Base-by-base conservation (phyloP, 2,329 filamentous ascomycete species). In the Cryphonectria naterciae region DNA sequence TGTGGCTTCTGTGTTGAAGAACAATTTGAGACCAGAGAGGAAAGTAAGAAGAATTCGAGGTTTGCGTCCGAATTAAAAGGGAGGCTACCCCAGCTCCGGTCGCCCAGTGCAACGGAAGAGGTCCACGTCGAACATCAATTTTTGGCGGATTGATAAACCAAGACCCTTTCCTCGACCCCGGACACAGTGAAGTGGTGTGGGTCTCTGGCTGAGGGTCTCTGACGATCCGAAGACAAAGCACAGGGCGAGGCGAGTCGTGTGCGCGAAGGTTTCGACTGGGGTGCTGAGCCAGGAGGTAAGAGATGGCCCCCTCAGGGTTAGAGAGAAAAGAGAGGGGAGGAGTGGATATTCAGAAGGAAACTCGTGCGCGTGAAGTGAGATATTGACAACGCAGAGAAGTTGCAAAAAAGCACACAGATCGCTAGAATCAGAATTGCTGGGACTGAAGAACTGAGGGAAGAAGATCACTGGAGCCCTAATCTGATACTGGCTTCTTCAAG, bases 31-130 rank as follows among this genome's bases (percentile, higher is more conserved):
- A 13, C 58, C 41, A 52, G 62, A 54, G 58, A 41, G 60, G 22
- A 52, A 15, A 32, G 32, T 64, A 25, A 32, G 35, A 25, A 32
- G 35, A 70, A 56, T 63, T 70, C 61, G 61, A 43, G n/a, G 41
- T 43, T 11, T 46, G 63, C 28, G 63, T 49, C 35, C 25, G 41
- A 35, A 52, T 11, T n/a, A 62, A 71, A 71, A 70, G 63, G 66
- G 69, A 69, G 63, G 25, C 46, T 65, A 17, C 64, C 62, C 60
- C 67, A 65, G 72, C 72, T 72, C 19, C 28, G 61, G 72, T 72
- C 69, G 70, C 67, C 67, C 69, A 63, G 69, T 73, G 72, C 72
- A 73, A 73, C 69, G 69, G 67, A 32, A 43, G 56, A 67, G 71
- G 60, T 73, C 71, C 71, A 71, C 71, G 71, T 69, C 60, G 62